Conservation (phyloP, 148 eudicot genomes). For the Camellia granthamiana region DNA sequence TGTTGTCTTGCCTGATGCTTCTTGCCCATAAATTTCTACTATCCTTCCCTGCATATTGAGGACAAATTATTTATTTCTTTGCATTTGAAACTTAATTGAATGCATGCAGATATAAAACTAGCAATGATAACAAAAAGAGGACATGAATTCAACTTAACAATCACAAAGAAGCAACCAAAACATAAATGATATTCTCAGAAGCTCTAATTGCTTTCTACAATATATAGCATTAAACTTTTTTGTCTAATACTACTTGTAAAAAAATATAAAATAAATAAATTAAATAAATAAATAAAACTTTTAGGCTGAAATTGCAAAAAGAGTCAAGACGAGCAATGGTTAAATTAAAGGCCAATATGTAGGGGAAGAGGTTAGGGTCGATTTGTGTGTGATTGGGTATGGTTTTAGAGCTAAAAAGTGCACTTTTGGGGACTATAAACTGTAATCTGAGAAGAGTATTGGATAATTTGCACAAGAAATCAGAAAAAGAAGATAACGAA, state of each 20-base stretch:
- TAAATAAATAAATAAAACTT: background rate
- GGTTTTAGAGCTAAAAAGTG: too few relatives aligned
- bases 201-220: background rate
- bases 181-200: background rate
- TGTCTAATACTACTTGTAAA: background rate
- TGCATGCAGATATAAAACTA: background rate
- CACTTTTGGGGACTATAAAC: too few relatives aligned
- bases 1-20: slow-evolving; percentile 98
- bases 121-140: background rate
- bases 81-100: background rate
- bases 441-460: too few relatives aligned
- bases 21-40: slow-evolving; percentile 91
- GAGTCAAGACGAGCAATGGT: background rate
- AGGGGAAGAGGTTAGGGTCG: too few relatives aligned
- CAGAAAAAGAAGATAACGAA: too few relatives aligned
- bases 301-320: background rate
- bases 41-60: slow-evolving; percentile 74
- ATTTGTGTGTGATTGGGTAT: too few relatives aligned
- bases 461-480: too few relatives aligned
- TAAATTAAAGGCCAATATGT: too few relatives aligned
- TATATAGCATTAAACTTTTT: background rate
- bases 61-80: background rate
- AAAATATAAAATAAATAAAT: too few relatives aligned
- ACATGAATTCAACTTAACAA: background rate
- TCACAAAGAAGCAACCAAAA: background rate